Conservation (phyloP, 805 yeast genomes). For the Clavispora santaluciae region DNA sequence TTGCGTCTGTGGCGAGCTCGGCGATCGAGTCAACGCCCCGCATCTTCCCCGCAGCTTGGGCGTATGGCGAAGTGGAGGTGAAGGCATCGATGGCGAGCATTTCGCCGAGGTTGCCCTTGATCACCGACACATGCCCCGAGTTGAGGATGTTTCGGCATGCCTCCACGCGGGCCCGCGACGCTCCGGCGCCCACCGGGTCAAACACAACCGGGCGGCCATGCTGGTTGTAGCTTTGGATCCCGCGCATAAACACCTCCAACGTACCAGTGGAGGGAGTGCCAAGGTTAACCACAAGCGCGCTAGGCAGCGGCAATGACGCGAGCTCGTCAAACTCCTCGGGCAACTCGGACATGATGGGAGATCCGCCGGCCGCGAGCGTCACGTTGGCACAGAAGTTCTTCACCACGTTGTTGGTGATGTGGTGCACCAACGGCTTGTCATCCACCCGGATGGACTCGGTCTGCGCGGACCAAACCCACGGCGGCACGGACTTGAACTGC, state of each 20-base stretch:
- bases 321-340: conserved; percentile 63
- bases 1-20: conserved; percentile 17
- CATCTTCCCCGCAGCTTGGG: conserved; percentile 34
- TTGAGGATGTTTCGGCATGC: conserved; percentile 48
- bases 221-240: conserved; percentile 54
- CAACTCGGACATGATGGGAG: conserved; percentile 85
- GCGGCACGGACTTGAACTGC: conserved; percentile 22
- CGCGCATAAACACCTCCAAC: conserved; percentile 42
- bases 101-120: conserved; percentile 88
- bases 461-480: conserved; percentile 2
- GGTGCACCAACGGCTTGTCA: conserved; percentile 67
- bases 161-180: conserved; percentile 53
- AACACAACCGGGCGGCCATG: conserved; percentile 60
- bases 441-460: background rate
- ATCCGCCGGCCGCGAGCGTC: conserved; percentile 75
- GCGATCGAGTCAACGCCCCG: conserved; percentile 65
- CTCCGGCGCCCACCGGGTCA: conserved; percentile 95
- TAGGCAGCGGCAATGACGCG: conserved; percentile 44
- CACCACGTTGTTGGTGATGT: conserved; percentile 85
- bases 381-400: conserved; percentile 85
- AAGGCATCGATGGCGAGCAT: conserved; percentile 53
- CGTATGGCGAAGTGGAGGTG: conserved; percentile 15
- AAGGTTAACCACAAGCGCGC: conserved; percentile 63
- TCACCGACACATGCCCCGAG: conserved; percentile 55
- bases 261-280: conserved; percentile 59